Percentiles rank a stretch among this genome's conserved stretches.
Conservation (phyloP, 768 basidiomycete genomes). For the Epithele typhae region DNA sequence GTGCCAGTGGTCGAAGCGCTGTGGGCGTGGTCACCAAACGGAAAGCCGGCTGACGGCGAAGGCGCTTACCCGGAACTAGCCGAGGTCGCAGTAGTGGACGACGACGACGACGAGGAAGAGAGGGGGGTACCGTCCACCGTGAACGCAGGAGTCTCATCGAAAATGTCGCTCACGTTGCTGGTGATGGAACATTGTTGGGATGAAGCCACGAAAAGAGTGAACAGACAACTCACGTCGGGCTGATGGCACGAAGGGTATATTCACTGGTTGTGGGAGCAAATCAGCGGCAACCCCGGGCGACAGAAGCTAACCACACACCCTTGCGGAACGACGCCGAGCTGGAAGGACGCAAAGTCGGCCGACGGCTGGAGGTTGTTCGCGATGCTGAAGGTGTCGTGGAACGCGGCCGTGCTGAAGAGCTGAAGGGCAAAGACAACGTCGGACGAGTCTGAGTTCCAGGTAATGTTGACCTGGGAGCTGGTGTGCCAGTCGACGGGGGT, state of each 20-base stretch:
- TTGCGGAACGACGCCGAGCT: slow-evolving; percentile 41
- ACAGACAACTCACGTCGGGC: slow-evolving; percentile 30
- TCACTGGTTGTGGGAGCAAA: slow-evolving; percentile 14
- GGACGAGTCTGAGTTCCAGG: slow-evolving; percentile 37
- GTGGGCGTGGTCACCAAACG: no score
- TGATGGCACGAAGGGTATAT: slow-evolving; percentile 47
- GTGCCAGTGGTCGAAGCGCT: no score
- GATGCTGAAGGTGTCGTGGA: slow-evolving; percentile 52
- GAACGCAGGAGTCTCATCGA: slow-evolving; percentile 37
- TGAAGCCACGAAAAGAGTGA: background rate
- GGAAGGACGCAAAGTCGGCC: slow-evolving; percentile 30
- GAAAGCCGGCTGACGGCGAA: background rate
- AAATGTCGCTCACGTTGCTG: slow-evolving; percentile 44
- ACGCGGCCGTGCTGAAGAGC: slow-evolving; percentile 38
- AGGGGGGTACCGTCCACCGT: slow-evolving; percentile 29
- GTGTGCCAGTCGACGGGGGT: slow-evolving; percentile 31
- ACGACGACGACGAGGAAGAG: slow-evolving; percentile 12
- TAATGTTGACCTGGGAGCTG: slow-evolving; percentile 35
- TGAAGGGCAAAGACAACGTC: slow-evolving; percentile 46
- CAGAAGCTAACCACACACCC: slow-evolving; percentile 33
- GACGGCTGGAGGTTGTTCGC: slow-evolving; percentile 47
- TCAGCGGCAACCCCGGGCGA: no score
- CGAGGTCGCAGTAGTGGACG: slow-evolving; percentile 17
- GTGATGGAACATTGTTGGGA: background rate
- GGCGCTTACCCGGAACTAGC: slow-evolving; percentile 8